Percentiles rank a stretch among this genome's conserved stretches.
These are phyloP conservation scores for Thalassiosira allenii DNA, from an alignment of 352 stramenopile species.

Conservation along the genomic window DNA sequence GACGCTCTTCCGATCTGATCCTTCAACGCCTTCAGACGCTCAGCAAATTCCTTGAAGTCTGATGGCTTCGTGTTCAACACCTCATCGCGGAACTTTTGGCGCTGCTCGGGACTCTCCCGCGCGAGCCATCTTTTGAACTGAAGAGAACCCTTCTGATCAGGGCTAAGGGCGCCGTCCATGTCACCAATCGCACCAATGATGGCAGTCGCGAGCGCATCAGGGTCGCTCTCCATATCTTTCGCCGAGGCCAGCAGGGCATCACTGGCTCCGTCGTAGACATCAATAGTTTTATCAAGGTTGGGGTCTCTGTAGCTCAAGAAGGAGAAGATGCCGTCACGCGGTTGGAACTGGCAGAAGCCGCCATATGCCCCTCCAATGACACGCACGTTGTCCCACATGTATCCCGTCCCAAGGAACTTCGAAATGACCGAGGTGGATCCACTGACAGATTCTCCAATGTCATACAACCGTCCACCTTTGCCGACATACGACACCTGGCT, in stretches of 20 bases:
- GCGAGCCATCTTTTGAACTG: constrained; percentile 83
- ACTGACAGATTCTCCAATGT: constrained; percentile 80
- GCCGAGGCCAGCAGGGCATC: constrained; percentile 74
- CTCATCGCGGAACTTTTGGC: constrained; percentile 83
- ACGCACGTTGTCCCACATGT: constrained; percentile 88
- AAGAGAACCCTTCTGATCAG: constrained; percentile 84
- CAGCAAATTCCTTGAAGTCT: constrained; percentile 86
- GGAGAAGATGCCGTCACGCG: constrained; percentile 80
- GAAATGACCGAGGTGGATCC: constrained; percentile 76
- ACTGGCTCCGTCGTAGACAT: constrained; percentile 86
- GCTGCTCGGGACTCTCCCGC: constrained; percentile 74
- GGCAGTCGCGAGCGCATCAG: constrained; percentile 82
- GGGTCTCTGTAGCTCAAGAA: constrained; percentile 89
- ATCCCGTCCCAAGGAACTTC: constrained; percentile 85
- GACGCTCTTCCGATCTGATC: too few species aligned
- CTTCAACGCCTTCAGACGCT: constrained; percentile 82
- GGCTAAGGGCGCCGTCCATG: constrained; percentile 85
- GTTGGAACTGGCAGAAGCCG: constrained; percentile 87
- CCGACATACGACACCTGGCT: constrained; percentile 90
- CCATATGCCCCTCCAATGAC: constrained; percentile 90
- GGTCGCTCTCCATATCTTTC: constrained; percentile 77
- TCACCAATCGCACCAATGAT: constrained; percentile 89
- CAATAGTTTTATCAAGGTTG: constrained; percentile 87
- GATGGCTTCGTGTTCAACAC: constrained; percentile 83
- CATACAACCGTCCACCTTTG: constrained; percentile 85